Evolutionary conservation across 2,329 filamentous ascomycete species (phyloP).

Genomic region (Monosporascus ibericus): DNA sequence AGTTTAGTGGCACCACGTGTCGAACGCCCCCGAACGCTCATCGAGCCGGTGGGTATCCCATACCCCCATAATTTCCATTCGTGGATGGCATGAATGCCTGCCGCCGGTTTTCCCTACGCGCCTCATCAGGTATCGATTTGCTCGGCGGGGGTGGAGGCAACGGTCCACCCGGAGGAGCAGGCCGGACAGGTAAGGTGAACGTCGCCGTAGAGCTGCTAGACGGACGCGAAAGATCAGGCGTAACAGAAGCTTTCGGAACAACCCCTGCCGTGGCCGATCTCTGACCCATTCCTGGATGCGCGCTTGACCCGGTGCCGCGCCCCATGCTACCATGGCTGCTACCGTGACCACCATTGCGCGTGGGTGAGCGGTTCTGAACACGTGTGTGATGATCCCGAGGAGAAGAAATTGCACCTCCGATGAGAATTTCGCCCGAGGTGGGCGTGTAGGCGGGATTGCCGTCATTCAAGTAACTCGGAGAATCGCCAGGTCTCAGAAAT

Average conservation of each 20-base stretch:
- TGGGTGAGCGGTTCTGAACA: constrained; percentile 44
- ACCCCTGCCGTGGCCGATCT: constrained; percentile 47
- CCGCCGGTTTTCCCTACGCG: constrained; percentile 45
- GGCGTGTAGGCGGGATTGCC: constrained; percentile 50
- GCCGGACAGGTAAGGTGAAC: constrained; percentile 59
- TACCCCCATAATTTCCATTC: constrained; percentile 30
- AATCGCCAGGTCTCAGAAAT: constrained; percentile 60
- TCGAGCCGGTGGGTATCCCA: constrained; percentile 28
- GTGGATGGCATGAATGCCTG: constrained; percentile 47
- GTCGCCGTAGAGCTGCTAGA: constrained; percentile 42
- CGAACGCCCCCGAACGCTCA: constrained; percentile 6
- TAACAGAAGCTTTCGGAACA: constrained; percentile 38
- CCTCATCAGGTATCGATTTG: constrained; percentile 50
- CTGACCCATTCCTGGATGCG: constrained; percentile 48
- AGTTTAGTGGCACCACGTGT: neutral
- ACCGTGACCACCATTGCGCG: constrained; percentile 36
- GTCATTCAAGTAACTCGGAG: constrained; percentile 46
- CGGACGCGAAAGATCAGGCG: constrained; percentile 26
- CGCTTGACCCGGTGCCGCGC: constrained; percentile 35
- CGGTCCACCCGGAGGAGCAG: constrained; percentile 52
- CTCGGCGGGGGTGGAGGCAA: constrained; percentile 55
- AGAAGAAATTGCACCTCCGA: constrained; percentile 52
- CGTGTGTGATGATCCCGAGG: constrained; percentile 43
- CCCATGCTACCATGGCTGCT: constrained; percentile 32
- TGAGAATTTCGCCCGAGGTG: constrained; percentile 67